Conservation (phyloP, 129 eudicot genomes). For the Artemisia argyi region DNA sequence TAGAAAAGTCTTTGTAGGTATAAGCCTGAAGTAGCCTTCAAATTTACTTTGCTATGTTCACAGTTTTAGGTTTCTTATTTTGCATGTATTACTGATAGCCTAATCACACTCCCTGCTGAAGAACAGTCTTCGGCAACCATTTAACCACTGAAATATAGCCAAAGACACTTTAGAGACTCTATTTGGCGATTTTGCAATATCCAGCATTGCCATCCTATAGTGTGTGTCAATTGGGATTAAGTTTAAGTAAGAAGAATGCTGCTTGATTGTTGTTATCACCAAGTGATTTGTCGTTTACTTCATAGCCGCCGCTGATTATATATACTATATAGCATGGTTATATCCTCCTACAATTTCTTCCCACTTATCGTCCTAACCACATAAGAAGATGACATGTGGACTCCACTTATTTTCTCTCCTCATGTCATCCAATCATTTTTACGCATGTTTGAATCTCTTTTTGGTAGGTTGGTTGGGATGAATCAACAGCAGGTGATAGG, state of each 20-base stretch:
- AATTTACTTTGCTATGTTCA: no score
- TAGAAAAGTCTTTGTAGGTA: no score
- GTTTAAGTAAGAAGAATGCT: not conserved
- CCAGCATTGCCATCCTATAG: not conserved
- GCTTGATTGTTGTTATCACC: not conserved
- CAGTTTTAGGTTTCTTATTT: not conserved
- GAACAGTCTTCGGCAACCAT: not conserved
- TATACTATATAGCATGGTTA: no score
- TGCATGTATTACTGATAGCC: not conserved
- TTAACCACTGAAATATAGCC: not conserved
- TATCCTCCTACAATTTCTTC: no score
- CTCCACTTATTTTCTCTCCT: no score
- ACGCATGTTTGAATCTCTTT: slow-evolving; percentile 1
- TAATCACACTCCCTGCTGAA: not conserved
- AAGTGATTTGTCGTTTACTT: not conserved
- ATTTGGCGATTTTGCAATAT: not conserved
- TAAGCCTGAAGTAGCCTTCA: no score
- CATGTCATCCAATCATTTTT: not conserved
- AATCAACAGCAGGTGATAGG: slow-evolving; percentile 98
- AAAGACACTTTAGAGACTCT: not conserved
- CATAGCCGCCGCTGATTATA: not conserved
- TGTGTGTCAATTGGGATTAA: not conserved
- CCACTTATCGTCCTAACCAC: no score
- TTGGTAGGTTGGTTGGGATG: slow-evolving; percentile 98
- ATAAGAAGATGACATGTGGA: no score